Percentiles rank a stretch among this genome's conserved stretches.
These are phyloP conservation scores for Cenococcum geophilum DNA, from an alignment of 495 filamentous ascomycete species.

Conservation along the genomic window DNA sequence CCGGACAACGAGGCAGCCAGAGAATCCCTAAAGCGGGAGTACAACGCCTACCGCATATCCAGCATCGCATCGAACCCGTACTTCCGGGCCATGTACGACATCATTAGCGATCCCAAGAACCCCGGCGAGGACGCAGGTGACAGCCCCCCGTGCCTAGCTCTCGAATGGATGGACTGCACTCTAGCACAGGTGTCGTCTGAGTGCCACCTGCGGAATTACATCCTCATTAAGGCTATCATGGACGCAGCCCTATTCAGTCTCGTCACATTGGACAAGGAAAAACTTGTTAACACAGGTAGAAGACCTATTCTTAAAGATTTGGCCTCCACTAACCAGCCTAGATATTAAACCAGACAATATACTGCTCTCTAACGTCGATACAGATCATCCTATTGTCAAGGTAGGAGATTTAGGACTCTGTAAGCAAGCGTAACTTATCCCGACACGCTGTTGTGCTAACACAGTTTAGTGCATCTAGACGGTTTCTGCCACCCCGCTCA, in stretches of 20 bases:
- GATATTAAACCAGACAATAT: slow-evolving; percentile 14
- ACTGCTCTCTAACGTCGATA: slow-evolving; percentile 10
- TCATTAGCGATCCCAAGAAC: slow-evolving; percentile 4
- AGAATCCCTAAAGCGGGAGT: slow-evolving; percentile 2
- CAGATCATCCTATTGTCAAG: background rate
- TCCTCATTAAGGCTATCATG: background rate
- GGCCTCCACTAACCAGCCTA: slow-evolving; percentile 6
- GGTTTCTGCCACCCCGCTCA: slow-evolving; percentile 11
- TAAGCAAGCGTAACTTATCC: background rate
- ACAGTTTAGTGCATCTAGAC: background rate
- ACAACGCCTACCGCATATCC: background rate
- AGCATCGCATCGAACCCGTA: background rate
- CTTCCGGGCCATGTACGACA: slow-evolving; percentile 14
- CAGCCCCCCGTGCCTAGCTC: background rate
- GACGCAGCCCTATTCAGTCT: background rate
- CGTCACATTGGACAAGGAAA: background rate
- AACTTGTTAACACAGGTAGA: slow-evolving; percentile 10
- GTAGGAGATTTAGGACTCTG: slow-evolving; percentile 16
- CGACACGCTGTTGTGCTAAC: background rate
- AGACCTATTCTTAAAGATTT: slow-evolving; percentile 5
- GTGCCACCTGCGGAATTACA: background rate
- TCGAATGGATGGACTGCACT: slow-evolving; percentile 14
- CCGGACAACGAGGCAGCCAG: background rate
- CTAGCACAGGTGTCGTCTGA: slow-evolving; percentile 3
- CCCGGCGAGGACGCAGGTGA: no score